Evolutionary conservation across 106 monocot genomes (phyloP), one percentile per base, ranked within the genome.

Genomic region (Hemerocallis citrina): DNA sequence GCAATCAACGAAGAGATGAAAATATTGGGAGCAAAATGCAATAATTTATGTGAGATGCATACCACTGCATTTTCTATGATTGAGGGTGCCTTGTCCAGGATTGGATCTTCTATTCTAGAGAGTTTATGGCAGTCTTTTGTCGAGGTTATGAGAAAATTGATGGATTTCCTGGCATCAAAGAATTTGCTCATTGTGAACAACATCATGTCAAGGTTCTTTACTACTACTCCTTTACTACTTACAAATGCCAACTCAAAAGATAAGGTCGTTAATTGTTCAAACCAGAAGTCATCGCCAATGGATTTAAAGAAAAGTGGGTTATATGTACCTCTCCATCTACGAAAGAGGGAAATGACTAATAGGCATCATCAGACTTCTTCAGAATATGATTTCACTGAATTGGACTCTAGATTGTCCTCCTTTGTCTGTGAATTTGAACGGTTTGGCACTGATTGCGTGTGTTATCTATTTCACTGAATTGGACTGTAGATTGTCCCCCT

Each of bases 281-380:
- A 42, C 28, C 33, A 64, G 34, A 86, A 74, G 36, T 72, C 67
- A 63, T 63, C 55, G 23, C 17, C n/a, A n/a, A n/a, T 39, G 20
- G 75, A 77, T 47, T 60, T 66, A 46, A 61, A 5, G 39, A 77
- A 66, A 79, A 62, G 52, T 64, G 49, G 59, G 22, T 20, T 52
- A 36, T 96, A 96, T 60, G 74, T 66, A 73, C 96, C 96, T 4
- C 96, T 91, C 35, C 96, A 96, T 72, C 67, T 87, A 20, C 83
- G 96, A 55, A 84, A 66, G 72, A 79, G 50, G 45, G 80, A 65
- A 38, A 68, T 44, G 52, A 59, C 31, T 39, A 63, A 25, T 6
- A 55, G 32, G 51, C 51, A 70, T 52, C 7, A n/a, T n/a, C 67
- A 52, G 41, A 69, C 44, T 65, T 74, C 62, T 15, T 66, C 69